Evolutionary conservation across 805 yeast genomes (phyloP).

Genomic region (Kazachstania viticola): DNA sequence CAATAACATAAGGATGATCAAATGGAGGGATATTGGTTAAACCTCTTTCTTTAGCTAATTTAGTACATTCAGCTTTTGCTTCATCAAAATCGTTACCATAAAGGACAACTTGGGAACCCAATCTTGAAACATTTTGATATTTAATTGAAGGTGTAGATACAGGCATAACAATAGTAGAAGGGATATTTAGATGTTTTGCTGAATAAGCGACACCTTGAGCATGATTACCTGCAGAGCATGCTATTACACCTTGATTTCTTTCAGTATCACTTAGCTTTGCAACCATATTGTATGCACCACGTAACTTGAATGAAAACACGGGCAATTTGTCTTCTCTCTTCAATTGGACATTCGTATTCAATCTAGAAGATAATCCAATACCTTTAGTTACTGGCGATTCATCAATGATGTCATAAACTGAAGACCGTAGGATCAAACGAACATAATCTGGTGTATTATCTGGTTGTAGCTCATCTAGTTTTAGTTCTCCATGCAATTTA

Average conservation of each 20-base stretch:
- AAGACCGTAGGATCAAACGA: slow-evolving; percentile 76
- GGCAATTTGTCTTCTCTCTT: slow-evolving; percentile 92
- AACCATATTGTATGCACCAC: slow-evolving; percentile 97
- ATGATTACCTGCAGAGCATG: slow-evolving; percentile 98
- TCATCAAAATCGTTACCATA: slow-evolving; percentile 90
- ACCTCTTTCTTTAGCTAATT: slow-evolving; percentile 58
- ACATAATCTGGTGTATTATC: slow-evolving; percentile 85
- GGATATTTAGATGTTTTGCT: slow-evolving; percentile 72
- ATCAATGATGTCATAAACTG: slow-evolving; percentile 89
- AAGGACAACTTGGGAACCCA: slow-evolving; percentile 90
- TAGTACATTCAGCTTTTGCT: slow-evolving; percentile 83
- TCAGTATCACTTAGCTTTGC: slow-evolving; percentile 58
- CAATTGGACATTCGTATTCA: slow-evolving; percentile 64
- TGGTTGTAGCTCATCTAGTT: slow-evolving; percentile 38
- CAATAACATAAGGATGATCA: slow-evolving; percentile 94
- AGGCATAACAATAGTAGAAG: slow-evolving; percentile 98
- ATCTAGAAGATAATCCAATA: slow-evolving; percentile 56
- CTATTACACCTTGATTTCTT: slow-evolving; percentile 79
- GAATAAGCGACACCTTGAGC: slow-evolving; percentile 98
- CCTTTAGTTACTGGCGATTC: slow-evolving; percentile 82
- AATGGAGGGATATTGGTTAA: slow-evolving; percentile 94
- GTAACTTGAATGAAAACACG: slow-evolving; percentile 87
- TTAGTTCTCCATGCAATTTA: slow-evolving; percentile 22
- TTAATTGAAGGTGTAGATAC: slow-evolving; percentile 93
- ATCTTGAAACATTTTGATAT: slow-evolving; percentile 77